These are phyloP conservation scores for Cinchona pubescens DNA, from an alignment of 257 asterid species.

Conservation along the genomic window DNA sequence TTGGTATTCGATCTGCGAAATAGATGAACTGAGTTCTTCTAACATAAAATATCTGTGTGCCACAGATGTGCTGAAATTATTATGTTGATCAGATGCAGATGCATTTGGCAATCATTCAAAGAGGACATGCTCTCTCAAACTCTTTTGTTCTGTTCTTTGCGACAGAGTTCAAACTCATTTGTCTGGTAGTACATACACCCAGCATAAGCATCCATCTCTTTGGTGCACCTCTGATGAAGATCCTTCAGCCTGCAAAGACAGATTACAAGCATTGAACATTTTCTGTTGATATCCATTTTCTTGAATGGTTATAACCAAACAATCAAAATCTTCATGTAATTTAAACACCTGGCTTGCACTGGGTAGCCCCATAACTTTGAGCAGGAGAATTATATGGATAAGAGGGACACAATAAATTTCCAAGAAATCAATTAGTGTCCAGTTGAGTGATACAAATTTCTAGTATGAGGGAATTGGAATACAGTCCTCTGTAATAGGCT, in stretches of 20 bases:
- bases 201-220: conserved; percentile 84
- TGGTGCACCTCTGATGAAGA: conserved; percentile 79
- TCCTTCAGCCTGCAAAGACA: conserved; percentile 62
- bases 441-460: background rate
- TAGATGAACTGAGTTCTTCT: background rate
- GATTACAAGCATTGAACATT: background rate
- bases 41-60: conserved; percentile 2
- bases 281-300: background rate
- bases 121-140: conserved; percentile 83
- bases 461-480: background rate
- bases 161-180: conserved; percentile 85
- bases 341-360: background rate
- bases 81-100: conserved; percentile 1
- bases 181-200: conserved; percentile 96
- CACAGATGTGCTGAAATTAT: conserved; percentile 20
- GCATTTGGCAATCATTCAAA: conserved; percentile 8
- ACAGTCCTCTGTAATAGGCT: background rate
- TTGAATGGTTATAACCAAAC: background rate
- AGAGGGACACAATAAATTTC: background rate
- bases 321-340: background rate
- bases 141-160: conserved; percentile 86
- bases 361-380: background rate
- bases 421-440: background rate
- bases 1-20: background rate
- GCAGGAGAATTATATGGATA: background rate